Evolutionary conservation across 306 rosid genomes (phyloP).

Genomic region (Cucumis sativus): Cucumber_9930_V3 NC_026655.2:23816001-23816500

Average conservation of each 20-base stretch:
- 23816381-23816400: not conserved
- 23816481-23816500: not conserved
- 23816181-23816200: conserved; percentile 72
- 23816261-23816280: not conserved
- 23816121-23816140: not conserved
- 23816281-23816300: not conserved
- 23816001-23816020: conserved; percentile 98
- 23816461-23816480: not conserved
- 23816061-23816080: too few relatives aligned
- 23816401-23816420: not conserved
- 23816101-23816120: not conserved
- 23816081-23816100: not conserved
- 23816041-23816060: not conserved
- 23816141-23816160: conserved; percentile 11
- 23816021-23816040: conserved; percentile 30
- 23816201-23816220: conserved; percentile 54
- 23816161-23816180: conserved; percentile 30
- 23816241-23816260: not conserved
- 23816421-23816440: not conserved
- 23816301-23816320: not conserved
- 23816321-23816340: not conserved
- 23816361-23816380: not conserved
- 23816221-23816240: conserved; percentile 40
- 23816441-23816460: not conserved
- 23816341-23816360: not conserved